phyloP scores from a whole-genome alignment of 2,329 filamentous ascomycete species.

The Chlorencoelia australis region DNA sequence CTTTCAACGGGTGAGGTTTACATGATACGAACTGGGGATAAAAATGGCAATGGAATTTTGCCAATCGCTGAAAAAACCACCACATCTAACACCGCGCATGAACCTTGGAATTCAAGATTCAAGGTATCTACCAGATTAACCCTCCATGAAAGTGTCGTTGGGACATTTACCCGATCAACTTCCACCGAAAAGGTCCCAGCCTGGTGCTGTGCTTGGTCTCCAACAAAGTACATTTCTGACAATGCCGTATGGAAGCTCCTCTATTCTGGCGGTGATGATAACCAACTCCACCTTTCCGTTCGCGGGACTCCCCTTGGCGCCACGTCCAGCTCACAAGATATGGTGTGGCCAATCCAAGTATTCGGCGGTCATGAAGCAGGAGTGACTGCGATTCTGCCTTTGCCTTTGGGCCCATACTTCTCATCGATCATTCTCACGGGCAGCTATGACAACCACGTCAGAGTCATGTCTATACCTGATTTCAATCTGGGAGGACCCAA shows the following conservation, averaged over 20 bases:
- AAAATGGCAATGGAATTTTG: no score
- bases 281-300: neutral
- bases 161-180: no score
- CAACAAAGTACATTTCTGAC: no score
- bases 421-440: slow-evolving; percentile 64
- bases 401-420: slow-evolving; percentile 34
- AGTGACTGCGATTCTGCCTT: slow-evolving; percentile 75
- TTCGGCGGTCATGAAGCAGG: slow-evolving; percentile 64
- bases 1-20: slow-evolving; percentile 7
- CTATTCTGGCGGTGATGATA: slow-evolving; percentile 71
- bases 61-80: no score
- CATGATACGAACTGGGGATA: slow-evolving; percentile 4
- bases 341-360: no score
- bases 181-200: no score
- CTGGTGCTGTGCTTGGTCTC: no score
- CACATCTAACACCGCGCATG: no score
- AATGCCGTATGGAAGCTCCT: no score
- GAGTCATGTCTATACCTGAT: slow-evolving; percentile 49
- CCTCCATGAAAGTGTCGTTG: no score
- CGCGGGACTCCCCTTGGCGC: neutral
- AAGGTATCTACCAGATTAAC: no score
- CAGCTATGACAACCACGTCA: slow-evolving; percentile 80
- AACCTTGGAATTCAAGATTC: no score
- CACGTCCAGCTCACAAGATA: neutral
- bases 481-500: slow-evolving; percentile 27